Evolutionary conservation across 1,284 basidiomycete genomes (phyloP), one percentile per base, ranked within the genome.

Genomic region (Meripilus lineatus): DNA sequence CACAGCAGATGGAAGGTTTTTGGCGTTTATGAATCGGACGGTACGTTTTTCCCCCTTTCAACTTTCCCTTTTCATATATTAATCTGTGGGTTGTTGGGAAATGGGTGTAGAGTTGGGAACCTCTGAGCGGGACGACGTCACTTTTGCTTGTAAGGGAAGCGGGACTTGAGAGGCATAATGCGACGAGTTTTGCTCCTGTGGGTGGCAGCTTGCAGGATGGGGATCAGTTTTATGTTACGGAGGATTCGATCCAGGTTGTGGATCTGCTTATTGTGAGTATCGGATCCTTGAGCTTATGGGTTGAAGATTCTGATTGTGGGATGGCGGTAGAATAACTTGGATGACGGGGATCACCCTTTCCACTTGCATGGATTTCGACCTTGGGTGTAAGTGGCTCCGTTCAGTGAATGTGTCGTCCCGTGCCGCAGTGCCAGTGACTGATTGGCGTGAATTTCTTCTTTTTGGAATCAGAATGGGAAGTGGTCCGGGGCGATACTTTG

Each of bases 11-110:
- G 56, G 55, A n/a, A 50, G 52, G n/a, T 69, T 65, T 58, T 59
- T 66, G 25, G 62, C 61, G 2, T 71, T 70, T 50, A 57, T 70
- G 38, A 70, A 70, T 44, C 50, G 49, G 32, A 69, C 67, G 2
- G 62, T 61, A 28, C 21, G 58, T 50, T 10, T 6, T 1, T 15
- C 15, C 26, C 22, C 5, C n/a, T n/a, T 20, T 2, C 10, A 39
- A 26, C 10, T 4, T 33, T 30, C 7, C 10, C 14, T 26, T 24
- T 15, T 8, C 33, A 10, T 22, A 26, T n/a, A 32, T 37, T 32
- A 23, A 15, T n/a, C 32, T 46, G 23, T 32, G 28, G 28, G n/a
- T 30, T 8, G 28, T 10, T n/a, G 8, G 8, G 28, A 30, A 34
- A n/a, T 42, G 23, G 3, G 22, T 30, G 11, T 37, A 64, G 64